These are phyloP conservation scores for Setomelanomma holmii DNA, from an alignment of 2,329 filamentous ascomycete genomes.

Conservation along the genomic window DNA sequence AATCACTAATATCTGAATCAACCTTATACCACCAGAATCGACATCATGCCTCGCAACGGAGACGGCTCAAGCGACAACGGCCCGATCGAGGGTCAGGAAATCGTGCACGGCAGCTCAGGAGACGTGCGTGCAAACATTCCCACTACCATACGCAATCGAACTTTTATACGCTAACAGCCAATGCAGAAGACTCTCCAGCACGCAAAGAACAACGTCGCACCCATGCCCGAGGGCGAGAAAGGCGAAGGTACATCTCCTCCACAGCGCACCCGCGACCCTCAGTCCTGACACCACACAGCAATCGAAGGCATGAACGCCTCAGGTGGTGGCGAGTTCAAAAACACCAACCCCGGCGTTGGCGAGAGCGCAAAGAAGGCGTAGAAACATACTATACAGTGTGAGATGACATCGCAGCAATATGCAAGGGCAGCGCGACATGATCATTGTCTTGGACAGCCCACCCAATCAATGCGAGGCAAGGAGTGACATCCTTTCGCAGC, in stretches of 20 bases:
- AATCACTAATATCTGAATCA: too few species aligned
- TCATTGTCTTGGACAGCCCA: too few species aligned
- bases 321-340: conserved; percentile 36
- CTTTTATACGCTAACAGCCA: not conserved
- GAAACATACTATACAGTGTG: not conserved
- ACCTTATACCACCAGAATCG: too few species aligned
- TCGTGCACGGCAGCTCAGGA: conserved; percentile 46
- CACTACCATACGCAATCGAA: not conserved
- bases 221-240: conserved; percentile 48
- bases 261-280: not conserved
- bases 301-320: conserved; percentile 45
- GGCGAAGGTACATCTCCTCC: conserved; percentile 40
- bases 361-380: not conserved
- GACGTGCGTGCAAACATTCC: conserved; percentile 30
- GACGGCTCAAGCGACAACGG: conserved; percentile 51
- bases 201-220: conserved; percentile 49
- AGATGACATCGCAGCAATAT: too few species aligned
- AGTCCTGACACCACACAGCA: conserved; percentile 20
- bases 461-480: not conserved
- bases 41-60: conserved; percentile 51
- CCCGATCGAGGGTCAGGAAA: conserved; percentile 45
- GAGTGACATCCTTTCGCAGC: not conserved
- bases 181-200: conserved; percentile 41
- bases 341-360: conserved; percentile 24
- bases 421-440: too few species aligned